Evolutionary conservation across 371 early-diverging fungal species (phyloP), one percentile per base, ranked within the genome.

Genomic region (Syncephalastrum racemosum): DNA sequence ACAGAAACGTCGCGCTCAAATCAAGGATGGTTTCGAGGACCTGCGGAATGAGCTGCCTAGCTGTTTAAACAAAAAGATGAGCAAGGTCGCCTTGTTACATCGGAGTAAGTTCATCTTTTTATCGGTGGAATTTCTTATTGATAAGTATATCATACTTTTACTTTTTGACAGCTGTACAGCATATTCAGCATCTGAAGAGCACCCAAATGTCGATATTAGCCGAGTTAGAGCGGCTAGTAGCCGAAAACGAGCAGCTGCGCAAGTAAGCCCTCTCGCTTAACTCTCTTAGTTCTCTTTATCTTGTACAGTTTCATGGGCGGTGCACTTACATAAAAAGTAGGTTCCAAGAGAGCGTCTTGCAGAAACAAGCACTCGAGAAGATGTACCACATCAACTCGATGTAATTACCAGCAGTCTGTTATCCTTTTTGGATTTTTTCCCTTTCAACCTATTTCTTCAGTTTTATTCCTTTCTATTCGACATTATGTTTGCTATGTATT

Each of bases 1-100:
- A 54, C 83, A 83, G 52, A 83, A 79, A 55, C 68, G 83, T 50
- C 64, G 83, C 27, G 83, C 83, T 22, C 81, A 82, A 50, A 82
- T 82, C 56, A 82, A 82, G 55, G 83, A 82, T 55, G 82, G 83
- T 4, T 82, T 82, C 64, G 83, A 82, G 45, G 78, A 79, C 43
- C 58, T 80, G 31, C 63, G 81, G 41, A 71, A 74, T 39, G 79
- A 82, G 48, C 56, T 82, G 46, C 83, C 83, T 0, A 73, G 68
- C 54, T 76, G 75, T 50, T 55, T 75, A 24, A 79, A 79, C 53
- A 80, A 80, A 59, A 80, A 82, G 60, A 76, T 82, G 73, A 75
- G 76, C 54, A 82, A 82, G 53, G 83, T 80, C 18, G 74, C 75
- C 22, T 54, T 82, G 24, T 68, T 83, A 42, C 75, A 75, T 55